Base-by-base conservation (phyloP, 108 stramenopile species). In the Bacterosira constricta region DNA sequence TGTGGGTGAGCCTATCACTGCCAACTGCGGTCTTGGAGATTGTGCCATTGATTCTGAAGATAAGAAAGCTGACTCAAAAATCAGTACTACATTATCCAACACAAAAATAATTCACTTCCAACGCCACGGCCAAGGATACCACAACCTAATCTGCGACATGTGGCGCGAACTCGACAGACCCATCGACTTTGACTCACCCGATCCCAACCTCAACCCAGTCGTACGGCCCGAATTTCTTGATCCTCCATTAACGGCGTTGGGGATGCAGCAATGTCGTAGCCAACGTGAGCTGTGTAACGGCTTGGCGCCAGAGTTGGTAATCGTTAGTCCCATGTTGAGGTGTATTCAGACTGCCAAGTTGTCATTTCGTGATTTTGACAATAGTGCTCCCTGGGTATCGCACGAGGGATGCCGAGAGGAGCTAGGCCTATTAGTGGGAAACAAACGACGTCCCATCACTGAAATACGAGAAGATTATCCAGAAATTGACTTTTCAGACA, bases 381-480 rank as follows among this genome's bases (percentile, higher is more conserved):
- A 37, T 17, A 29, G 46, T 9, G 42, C 86, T 13, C 83, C 83
- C 17, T 86, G 87, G 87, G 57, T 88, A 4, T 76, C 83, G 27
- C 87, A 88, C 55, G 87, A 88, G 56, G 85, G 83, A 18, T 85
- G 85, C 50, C 80, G 87, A 38, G 87, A 88, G 63, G 87, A 88
- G 63, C 31, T 86, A 58, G 87, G 87, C 17, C 45, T 82, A 10
- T 63, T 88, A 56, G 57, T 73, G 2, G 80, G 87, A 36, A 88
- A 88, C 57, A 74, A 84, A 41, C 76, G 87, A 27, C 75, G 87
- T 12, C 53, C 77, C 2, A 50, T 79, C 38, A 66, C 77, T 21
- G 77, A 83, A 39, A 84, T 80, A 30, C 10, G 55, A 54, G 50
- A 38, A 35, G 83, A 84, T 31, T 85, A 69, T 72, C 83, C 85